phyloP scores from a whole-genome alignment of 257 asterid species.

The Nicotiana obtusifolia region DNA sequence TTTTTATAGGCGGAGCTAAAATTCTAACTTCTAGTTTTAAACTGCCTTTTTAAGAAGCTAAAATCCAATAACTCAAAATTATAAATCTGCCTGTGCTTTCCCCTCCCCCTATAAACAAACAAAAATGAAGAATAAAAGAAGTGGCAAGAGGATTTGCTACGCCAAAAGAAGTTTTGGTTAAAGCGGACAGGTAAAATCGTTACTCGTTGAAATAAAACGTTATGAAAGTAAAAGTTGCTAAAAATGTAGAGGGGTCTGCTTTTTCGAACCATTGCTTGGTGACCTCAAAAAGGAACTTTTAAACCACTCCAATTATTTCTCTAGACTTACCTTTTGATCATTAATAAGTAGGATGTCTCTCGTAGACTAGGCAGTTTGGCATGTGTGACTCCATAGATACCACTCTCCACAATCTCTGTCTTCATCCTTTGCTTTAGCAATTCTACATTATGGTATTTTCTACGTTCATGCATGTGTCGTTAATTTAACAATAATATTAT shows the following conservation, averaged over 20 bases:
- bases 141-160: too few species aligned
- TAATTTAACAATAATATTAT: too few species aligned
- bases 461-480: neutral
- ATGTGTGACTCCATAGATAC: neutral
- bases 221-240: neutral
- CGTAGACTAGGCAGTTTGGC: neutral
- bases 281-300: neutral
- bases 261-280: neutral
- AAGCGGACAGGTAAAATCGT: too few species aligned
- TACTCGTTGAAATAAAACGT: too few species aligned
- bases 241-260: neutral
- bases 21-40: too few species aligned
- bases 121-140: too few species aligned
- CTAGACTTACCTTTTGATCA: neutral
- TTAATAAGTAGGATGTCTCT: neutral
- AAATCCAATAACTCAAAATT: too few species aligned
- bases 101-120: too few species aligned
- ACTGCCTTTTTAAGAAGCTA: too few species aligned
- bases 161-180: too few species aligned
- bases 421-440: neutral
- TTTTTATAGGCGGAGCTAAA: too few species aligned
- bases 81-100: too few species aligned
- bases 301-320: neutral
- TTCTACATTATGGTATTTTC: neutral
- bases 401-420: neutral